Conservation (phyloP, 73 alveolate species). For the Paramecium biaurelia region DNA sequence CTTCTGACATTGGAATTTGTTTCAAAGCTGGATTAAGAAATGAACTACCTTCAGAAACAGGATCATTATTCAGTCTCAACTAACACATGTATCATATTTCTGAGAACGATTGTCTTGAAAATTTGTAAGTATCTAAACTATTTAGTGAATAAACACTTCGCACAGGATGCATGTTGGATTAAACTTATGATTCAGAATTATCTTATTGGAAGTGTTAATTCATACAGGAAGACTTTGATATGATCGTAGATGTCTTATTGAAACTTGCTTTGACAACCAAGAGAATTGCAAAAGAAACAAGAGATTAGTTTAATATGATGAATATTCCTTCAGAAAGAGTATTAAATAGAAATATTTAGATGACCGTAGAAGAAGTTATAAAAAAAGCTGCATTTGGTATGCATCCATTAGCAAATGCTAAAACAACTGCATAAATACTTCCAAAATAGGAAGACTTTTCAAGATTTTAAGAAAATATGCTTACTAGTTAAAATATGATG, state of each 20-base stretch:
- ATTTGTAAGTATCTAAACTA: not conserved
- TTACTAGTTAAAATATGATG: constrained; percentile 3
- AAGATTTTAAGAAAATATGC: constrained; percentile 28
- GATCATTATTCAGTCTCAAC: not conserved
- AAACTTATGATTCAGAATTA: constrained; percentile 33
- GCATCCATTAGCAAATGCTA: constrained; percentile 24
- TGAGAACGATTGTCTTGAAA: constrained; percentile 20
- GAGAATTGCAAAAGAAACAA: constrained; percentile 11
- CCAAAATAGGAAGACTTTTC: constrained; percentile 5
- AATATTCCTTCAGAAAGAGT: not conserved
- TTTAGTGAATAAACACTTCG: constrained; percentile 14
- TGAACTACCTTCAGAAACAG: constrained; percentile 3
- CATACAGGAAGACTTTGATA: constrained; percentile 37
- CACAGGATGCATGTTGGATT: constrained; percentile 42
- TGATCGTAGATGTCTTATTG: constrained; percentile 18
- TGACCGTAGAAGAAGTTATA: constrained; percentile 18
- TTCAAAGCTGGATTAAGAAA: constrained; percentile 53
- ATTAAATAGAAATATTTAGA: not conserved
- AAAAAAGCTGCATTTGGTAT: constrained; percentile 13
- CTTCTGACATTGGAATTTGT: constrained; percentile 42
- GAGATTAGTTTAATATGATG: not conserved
- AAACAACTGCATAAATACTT: not conserved
- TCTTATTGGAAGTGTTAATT: constrained; percentile 46
- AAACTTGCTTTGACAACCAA: constrained; percentile 3
- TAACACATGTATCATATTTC: constrained; percentile 41